phyloP scores from a whole-genome alignment of 2,329 filamentous ascomycete species.

The Trichoderma oligosporum region DNA sequence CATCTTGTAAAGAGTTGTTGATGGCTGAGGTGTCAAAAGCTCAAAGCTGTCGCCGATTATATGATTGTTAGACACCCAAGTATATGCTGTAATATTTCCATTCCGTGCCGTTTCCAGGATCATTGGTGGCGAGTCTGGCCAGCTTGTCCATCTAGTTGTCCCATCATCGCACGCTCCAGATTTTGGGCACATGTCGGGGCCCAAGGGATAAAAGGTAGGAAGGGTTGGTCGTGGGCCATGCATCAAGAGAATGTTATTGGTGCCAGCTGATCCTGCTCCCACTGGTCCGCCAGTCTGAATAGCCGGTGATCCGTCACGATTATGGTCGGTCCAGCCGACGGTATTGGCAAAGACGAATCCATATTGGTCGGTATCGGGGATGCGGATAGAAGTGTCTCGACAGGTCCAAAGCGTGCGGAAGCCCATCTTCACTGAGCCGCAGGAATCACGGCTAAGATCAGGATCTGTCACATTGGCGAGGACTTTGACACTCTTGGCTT shows the following conservation, averaged over 20 bases:
- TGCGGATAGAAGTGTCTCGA: constrained; percentile 19
- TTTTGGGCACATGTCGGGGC: constrained; percentile 12
- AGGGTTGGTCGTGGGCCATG: constrained; percentile 18
- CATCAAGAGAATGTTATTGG: constrained; percentile 18
- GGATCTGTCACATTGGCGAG: constrained; percentile 22
- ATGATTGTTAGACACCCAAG: constrained; percentile 17
- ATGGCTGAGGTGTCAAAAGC: constrained; percentile 11
- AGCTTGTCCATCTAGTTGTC: constrained; percentile 18
- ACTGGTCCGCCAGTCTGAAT: constrained; percentile 13
- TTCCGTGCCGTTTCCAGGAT: constrained; percentile 9
- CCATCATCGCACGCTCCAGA: constrained; percentile 19
- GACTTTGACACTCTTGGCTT: constrained; percentile 15
- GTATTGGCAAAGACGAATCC: constrained; percentile 20
- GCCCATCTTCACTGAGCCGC: constrained; percentile 21
- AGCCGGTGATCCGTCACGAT: constrained; percentile 20
- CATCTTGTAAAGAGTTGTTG: constrained; percentile 20
- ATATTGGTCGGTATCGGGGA: constrained; percentile 8
- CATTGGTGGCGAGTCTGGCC: constrained; percentile 23
- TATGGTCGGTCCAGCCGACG: constrained; percentile 20
- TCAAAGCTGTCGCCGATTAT: constrained; percentile 3
- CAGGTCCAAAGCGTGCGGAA: constrained; percentile 22
- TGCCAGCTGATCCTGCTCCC: constrained; percentile 17
- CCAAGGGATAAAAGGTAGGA: constrained; percentile 16
- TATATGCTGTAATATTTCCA: constrained; percentile 21
- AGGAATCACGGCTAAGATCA: constrained; percentile 21